phyloP scores from a whole-genome alignment of 2,329 filamentous ascomycete genomes.

The Pochonia chlamydosporia region DNA sequence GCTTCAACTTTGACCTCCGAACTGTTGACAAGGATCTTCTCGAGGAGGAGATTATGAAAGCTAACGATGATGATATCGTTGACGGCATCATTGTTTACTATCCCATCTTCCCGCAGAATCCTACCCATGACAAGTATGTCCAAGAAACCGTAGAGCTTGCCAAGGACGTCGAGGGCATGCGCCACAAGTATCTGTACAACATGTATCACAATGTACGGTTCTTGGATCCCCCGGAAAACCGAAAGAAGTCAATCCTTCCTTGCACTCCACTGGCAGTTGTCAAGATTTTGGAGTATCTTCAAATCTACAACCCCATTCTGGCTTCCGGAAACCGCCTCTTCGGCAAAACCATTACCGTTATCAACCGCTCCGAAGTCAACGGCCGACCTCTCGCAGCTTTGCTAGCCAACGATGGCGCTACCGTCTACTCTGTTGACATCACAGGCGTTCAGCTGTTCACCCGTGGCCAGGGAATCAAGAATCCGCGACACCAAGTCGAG shows the following conservation, averaged over 20 bases:
- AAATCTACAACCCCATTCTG: slow-evolving; percentile 94
- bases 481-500: slow-evolving; percentile 77
- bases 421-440: slow-evolving; percentile 91
- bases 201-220: slow-evolving; percentile 99
- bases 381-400: slow-evolving; percentile 87
- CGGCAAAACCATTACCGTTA: slow-evolving; percentile 90
- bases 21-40: slow-evolving; percentile 80
- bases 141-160: slow-evolving; percentile 85
- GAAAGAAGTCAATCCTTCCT: slow-evolving; percentile 85
- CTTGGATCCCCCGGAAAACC: slow-evolving; percentile 70
- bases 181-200: slow-evolving; percentile 93
- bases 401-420: slow-evolving; percentile 91
- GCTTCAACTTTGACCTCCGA: slow-evolving; percentile 83
- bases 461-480: slow-evolving; percentile 79
- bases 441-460: slow-evolving; percentile 90
- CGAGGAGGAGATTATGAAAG: slow-evolving; percentile 80
- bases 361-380: slow-evolving; percentile 95
- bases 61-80: slow-evolving; percentile 71
- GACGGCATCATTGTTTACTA: slow-evolving; percentile 98
- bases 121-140: slow-evolving; percentile 85
- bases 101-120: slow-evolving; percentile 80
- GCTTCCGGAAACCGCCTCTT: slow-evolving; percentile 89
- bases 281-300: slow-evolving; percentile 93
- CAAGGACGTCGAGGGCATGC: slow-evolving; percentile 95
- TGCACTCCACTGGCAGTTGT: slow-evolving; percentile 94